Percentiles rank a stretch among this genome's conserved stretches.
These are phyloP conservation scores for Berberis vulgaris DNA, from an alignment of 164 flowering plant genomes.

Conservation along the genomic window DNA sequence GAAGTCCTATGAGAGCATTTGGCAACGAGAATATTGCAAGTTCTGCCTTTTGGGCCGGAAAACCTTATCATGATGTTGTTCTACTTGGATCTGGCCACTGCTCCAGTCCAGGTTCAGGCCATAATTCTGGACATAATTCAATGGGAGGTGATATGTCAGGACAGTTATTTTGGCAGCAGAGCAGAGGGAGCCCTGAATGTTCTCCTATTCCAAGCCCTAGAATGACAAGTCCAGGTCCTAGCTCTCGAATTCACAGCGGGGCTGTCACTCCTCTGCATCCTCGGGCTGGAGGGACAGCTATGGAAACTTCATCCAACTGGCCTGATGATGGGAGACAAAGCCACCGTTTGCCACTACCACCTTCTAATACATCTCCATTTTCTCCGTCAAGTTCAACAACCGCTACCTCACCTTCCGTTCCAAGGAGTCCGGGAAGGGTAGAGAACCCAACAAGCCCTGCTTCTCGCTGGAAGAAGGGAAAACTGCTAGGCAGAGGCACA, in stretches of 20 bases:
- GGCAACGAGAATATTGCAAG: conserved; percentile 49
- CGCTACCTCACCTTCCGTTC: conserved; percentile 60
- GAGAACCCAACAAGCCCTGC: conserved; percentile 76
- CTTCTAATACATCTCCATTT: conserved; percentile 53
- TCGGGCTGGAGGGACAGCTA: conserved; percentile 49
- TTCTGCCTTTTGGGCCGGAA: conserved; percentile 51
- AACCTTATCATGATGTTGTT: conserved; percentile 51
- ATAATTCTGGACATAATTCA: conserved; percentile 65
- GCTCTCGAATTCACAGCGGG: conserved; percentile 71
- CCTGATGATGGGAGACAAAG: conserved; percentile 77
- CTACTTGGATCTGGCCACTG: conserved; percentile 79
- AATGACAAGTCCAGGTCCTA: conserved; percentile 59
- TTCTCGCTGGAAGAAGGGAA: conserved; percentile 94
- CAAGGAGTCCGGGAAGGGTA: conserved; percentile 83
- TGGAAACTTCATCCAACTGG: conserved; percentile 53
- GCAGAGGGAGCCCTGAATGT: conserved; percentile 46
- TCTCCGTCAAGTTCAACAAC: conserved; percentile 65
- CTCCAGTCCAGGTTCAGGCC: conserved; percentile 88
- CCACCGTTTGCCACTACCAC: conserved; percentile 86
- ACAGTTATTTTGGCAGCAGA: conserved; percentile 36
- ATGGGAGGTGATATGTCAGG: conserved; percentile 39
- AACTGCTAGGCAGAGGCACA: conserved; percentile 82
- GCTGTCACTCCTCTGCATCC: conserved; percentile 89
- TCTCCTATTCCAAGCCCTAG: conserved; percentile 53
- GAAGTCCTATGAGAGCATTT: conserved; percentile 72